A percentile compares a stretch with the other conserved stretches of the same genome.
Evolutionary conservation across 2,329 filamentous ascomycete genomes (phyloP).

Genomic region (Cytospora chrysosperma): DNA sequence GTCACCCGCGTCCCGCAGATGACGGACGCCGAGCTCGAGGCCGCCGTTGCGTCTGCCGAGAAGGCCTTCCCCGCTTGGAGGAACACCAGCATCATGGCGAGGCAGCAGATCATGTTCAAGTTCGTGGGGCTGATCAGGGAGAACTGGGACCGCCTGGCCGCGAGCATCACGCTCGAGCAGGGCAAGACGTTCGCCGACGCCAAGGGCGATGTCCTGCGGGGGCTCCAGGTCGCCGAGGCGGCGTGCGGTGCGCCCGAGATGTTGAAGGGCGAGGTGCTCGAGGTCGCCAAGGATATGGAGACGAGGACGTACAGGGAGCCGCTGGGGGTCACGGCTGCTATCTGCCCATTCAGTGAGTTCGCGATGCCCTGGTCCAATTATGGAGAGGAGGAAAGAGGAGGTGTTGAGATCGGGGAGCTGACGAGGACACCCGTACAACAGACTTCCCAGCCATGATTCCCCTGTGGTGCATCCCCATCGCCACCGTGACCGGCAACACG

Average conservation of each 20-base stretch:
- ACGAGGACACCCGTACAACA: conserved; percentile 32
- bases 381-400: no score
- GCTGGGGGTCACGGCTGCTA: conserved; percentile 76
- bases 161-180: conserved; percentile 84
- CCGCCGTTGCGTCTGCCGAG: conserved; percentile 72
- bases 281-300: conserved; percentile 89
- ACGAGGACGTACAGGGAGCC: conserved; percentile 80
- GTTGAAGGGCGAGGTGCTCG: conserved; percentile 78
- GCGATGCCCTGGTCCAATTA: no score
- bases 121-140: conserved; percentile 77
- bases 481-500: conserved; percentile 80
- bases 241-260: conserved; percentile 78
- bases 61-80: conserved; percentile 75
- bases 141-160: conserved; percentile 81
- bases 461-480: conserved; percentile 86
- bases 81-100: conserved; percentile 67
- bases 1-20: conserved; percentile 81
- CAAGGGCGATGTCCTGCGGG: conserved; percentile 76
- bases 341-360: conserved; percentile 80
- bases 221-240: conserved; percentile 81
- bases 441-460: conserved; percentile 93
- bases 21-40: conserved; percentile 73
- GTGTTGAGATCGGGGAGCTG: no score
- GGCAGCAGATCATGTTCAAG: conserved; percentile 87
- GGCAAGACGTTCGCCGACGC: conserved; percentile 86